A percentile compares a stretch with the other conserved stretches of the same genome.
phyloP scores from a whole-genome alignment of 176 grass and related monocot species.

The Oryza punctata region DNA sequence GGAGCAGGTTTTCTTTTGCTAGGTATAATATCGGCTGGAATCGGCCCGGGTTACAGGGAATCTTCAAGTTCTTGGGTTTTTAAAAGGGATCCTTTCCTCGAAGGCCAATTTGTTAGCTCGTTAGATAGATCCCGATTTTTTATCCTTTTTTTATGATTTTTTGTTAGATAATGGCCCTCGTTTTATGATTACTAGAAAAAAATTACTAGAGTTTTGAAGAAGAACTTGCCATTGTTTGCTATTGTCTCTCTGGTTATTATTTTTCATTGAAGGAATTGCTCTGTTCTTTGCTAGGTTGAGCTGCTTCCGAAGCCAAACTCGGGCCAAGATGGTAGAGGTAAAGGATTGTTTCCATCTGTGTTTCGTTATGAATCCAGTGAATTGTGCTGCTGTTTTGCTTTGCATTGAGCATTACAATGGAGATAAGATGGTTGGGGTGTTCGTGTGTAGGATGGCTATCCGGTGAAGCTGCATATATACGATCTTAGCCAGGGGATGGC shows the following conservation, averaged over 20 bases:
- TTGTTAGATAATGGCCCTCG: not conserved
- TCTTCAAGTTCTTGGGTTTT: not conserved
- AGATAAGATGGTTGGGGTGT: conserved; percentile 5
- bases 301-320: conserved; percentile 56
- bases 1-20: conserved; percentile 28
- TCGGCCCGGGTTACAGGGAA: not conserved
- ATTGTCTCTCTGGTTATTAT: not conserved
- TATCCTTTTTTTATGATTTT: not conserved
- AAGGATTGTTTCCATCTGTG: not conserved
- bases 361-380: not conserved
- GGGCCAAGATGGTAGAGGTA: conserved; percentile 69
- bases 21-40: conserved; percentile 22
- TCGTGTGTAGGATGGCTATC: conserved; percentile 69
- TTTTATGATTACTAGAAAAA: not conserved
- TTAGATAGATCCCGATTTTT: not conserved
- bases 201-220: not conserved
- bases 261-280: conserved; percentile 12
- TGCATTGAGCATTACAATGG: conserved; percentile 10
- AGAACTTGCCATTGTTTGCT: not conserved
- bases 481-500: conserved; percentile 87
- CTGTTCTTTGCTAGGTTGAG: conserved; percentile 42
- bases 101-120: not conserved
- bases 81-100: not conserved
- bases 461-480: conserved; percentile 85
- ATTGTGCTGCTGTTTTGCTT: not conserved